phyloP scores from a whole-genome alignment of 2,329 filamentous ascomycete genomes.

The Plectosphaerella cucumerina region DNA sequence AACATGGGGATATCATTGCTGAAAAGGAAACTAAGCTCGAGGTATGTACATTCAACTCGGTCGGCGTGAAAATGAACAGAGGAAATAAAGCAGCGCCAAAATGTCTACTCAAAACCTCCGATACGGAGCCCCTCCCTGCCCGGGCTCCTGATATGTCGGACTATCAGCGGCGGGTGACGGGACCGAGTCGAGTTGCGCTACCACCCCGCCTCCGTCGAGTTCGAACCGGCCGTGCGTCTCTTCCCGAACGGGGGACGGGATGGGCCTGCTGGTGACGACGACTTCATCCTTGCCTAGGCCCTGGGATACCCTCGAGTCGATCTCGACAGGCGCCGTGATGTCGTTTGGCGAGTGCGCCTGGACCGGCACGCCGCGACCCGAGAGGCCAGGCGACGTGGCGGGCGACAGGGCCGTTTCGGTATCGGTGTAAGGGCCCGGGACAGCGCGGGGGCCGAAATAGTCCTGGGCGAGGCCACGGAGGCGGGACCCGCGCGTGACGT shows the following conservation, averaged over 20 bases:
- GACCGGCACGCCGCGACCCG: conserved; percentile 35
- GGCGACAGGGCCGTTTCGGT: conserved; percentile 15
- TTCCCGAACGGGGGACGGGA: conserved; percentile 12
- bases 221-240: conserved; percentile 33
- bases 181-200: conserved; percentile 13
- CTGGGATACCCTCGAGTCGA: conserved; percentile 32
- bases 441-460: conserved; percentile 41
- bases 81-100: background rate
- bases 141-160: conserved; percentile 1
- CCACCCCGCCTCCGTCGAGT: conserved; percentile 33
- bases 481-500: conserved; percentile 17
- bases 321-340: conserved; percentile 49
- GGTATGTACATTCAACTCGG: background rate
- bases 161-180: background rate
- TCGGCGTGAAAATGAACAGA: background rate
- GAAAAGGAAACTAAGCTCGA: background rate
- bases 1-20: background rate
- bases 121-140: background rate
- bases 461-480: conserved; percentile 28
- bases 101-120: too few species aligned
- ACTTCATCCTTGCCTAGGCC: conserved; percentile 14
- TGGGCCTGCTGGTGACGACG: background rate
- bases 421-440: conserved; percentile 40
- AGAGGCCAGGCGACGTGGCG: conserved; percentile 23
- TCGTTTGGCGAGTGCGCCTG: conserved; percentile 44